A percentile compares a stretch with the other conserved stretches of the same genome.
These are phyloP conservation scores for Fomitopsis serialis DNA, from an alignment of 768 basidiomycete species.

Conservation along the genomic window DNA sequence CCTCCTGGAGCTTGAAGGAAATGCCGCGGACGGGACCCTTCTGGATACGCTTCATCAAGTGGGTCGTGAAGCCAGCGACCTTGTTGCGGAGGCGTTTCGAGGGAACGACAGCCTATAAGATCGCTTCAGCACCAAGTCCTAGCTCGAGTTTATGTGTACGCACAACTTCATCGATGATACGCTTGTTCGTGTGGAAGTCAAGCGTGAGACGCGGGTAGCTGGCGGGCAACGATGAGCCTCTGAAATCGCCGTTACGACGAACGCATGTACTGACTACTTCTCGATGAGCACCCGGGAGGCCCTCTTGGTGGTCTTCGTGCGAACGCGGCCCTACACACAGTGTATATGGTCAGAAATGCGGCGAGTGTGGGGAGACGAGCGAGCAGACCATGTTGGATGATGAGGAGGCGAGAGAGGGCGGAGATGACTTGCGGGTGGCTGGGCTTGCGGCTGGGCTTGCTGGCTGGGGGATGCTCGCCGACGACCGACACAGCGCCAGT, in stretches of 20 bases:
- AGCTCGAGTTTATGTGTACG: slow-evolving; percentile 23
- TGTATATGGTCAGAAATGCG: neutral
- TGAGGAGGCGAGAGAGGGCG: neutral
- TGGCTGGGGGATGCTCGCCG: too few relatives aligned
- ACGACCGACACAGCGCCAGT: neutral
- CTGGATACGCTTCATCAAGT: slow-evolving; percentile 99
- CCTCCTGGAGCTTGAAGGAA: slow-evolving; percentile 99
- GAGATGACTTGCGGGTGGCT: neutral
- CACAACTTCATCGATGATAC: slow-evolving; percentile 96
- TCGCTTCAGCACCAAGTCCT: neutral
- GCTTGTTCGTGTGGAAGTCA: slow-evolving; percentile 99
- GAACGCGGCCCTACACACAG: slow-evolving; percentile 84
- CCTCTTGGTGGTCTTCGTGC: slow-evolving; percentile 99
- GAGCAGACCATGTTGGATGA: neutral
- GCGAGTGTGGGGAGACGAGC: neutral
- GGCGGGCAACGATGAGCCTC: slow-evolving; percentile 7
- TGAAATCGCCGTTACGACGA: neutral
- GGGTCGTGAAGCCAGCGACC: slow-evolving; percentile 98
- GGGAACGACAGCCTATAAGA: slow-evolving; percentile 76
- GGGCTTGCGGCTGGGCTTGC: neutral
- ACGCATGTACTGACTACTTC: slow-evolving; percentile 74
- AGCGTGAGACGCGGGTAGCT: slow-evolving; percentile 99
- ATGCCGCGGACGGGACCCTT: slow-evolving; percentile 97
- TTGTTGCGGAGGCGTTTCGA: slow-evolving; percentile 99
- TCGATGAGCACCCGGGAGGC: slow-evolving; percentile 98